A percentile compares a stretch with the other conserved stretches of the same genome.
These are phyloP conservation scores for Scheffersomyces illinoinensis DNA, from an alignment of 1,139 yeast species.

Conservation along the genomic window DNA sequence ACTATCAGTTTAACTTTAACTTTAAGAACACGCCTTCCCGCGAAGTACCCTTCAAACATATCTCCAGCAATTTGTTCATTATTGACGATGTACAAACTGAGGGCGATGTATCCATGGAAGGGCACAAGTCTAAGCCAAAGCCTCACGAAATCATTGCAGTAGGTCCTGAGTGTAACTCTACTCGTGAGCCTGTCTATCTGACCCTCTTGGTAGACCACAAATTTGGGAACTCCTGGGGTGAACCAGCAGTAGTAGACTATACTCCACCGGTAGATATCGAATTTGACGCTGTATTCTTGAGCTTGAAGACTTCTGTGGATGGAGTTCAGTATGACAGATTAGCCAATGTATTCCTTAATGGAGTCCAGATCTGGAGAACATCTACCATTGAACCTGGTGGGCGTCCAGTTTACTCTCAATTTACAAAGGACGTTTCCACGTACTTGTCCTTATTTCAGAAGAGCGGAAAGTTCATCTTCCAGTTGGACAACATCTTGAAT, in stretches of 20 bases:
- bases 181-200: constrained; percentile 38
- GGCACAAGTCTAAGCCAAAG: not conserved
- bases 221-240: constrained; percentile 63
- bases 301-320: constrained; percentile 55
- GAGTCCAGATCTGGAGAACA: constrained; percentile 78
- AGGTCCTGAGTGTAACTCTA: not conserved
- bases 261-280: constrained; percentile 33
- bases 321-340: constrained; percentile 81
- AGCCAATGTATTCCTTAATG: constrained; percentile 66
- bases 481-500: constrained; percentile 66
- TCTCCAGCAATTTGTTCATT: not conserved
- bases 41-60: not conserved
- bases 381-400: constrained; percentile 81
- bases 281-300: constrained; percentile 63
- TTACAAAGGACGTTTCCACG: constrained; percentile 64
- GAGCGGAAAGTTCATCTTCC: constrained; percentile 36
- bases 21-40: not conserved
- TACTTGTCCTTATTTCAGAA: constrained; percentile 53
- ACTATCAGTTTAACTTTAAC: no score
- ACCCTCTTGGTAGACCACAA: constrained; percentile 41
- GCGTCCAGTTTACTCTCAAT: constrained; percentile 40
- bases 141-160: not conserved
- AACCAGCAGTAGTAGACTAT: constrained; percentile 45
- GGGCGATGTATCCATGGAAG: not conserved
- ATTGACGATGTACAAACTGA: not conserved